Percentiles rank a stretch among this genome's conserved stretches.
Evolutionary conservation across 2,329 filamentous ascomycete genomes (phyloP).

Genomic region (Dactylellina cionopaga): DNA sequence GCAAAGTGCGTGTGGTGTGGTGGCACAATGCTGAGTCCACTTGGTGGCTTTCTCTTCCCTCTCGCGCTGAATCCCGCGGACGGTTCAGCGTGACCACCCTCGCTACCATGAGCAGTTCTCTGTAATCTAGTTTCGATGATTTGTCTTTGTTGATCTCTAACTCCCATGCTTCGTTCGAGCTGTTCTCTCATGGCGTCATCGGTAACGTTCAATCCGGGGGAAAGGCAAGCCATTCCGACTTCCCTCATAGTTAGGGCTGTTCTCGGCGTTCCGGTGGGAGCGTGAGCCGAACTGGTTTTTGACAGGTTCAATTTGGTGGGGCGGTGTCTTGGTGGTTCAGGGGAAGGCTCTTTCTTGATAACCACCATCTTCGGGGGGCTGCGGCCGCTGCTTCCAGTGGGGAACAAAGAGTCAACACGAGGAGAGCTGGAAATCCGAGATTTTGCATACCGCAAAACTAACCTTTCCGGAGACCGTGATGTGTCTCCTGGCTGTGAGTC

Average conservation of each 20-base stretch:
- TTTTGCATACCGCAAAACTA: conserved; percentile 51
- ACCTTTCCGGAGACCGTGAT: conserved; percentile 52
- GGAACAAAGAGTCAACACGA: conserved; percentile 49
- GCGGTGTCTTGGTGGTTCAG: conserved; percentile 77
- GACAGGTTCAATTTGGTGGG: conserved; percentile 82
- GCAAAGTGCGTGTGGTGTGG: conserved; percentile 92
- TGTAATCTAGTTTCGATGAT: conserved; percentile 93
- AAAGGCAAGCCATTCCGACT: conserved; percentile 91
- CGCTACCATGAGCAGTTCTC: conserved; percentile 75
- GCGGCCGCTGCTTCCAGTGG: conserved; percentile 41
- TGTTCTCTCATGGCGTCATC: conserved; percentile 97
- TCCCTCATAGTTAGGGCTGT: conserved; percentile 81
- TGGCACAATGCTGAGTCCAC: conserved; percentile 91
- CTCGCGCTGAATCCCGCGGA: conserved; percentile 66
- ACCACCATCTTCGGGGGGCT: conserved; percentile 75
- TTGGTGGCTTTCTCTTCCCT: conserved; percentile 78
- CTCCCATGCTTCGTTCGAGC: conserved; percentile 89
- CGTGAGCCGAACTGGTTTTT: conserved; percentile 68
- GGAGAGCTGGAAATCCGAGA: conserved; percentile 51
- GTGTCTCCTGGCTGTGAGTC: conserved; percentile 47
- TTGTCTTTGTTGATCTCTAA: conserved; percentile 90
- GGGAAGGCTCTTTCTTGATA: conserved; percentile 97
- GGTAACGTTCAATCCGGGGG: conserved; percentile 93
- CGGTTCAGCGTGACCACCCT: conserved; percentile 60
- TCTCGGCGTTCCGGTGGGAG: conserved; percentile 71